Evolutionary conservation across 2,329 filamentous ascomycete genomes (phyloP).

Genomic region (Monilinia aucupariae): DNA sequence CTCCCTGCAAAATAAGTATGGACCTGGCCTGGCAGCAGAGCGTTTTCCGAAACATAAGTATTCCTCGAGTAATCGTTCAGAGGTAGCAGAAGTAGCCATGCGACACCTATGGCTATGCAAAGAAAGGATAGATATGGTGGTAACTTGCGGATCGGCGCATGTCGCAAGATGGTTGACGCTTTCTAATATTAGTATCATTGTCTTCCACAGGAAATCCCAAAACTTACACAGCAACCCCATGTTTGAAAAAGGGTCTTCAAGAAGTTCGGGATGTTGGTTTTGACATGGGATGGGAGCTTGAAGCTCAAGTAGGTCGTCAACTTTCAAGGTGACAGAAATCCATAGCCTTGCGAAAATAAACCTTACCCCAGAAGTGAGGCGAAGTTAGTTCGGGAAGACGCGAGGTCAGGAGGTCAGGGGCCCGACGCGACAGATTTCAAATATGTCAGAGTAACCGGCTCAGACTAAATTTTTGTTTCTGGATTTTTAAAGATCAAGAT

Average conservation of each 20-base stretch:
- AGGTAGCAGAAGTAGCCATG: slow-evolving; percentile 85
- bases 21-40: slow-evolving; percentile 88
- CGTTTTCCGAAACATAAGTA: slow-evolving; percentile 97
- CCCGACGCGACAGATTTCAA: slow-evolving; percentile 14
- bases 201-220: neutral
- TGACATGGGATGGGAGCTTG: neutral
- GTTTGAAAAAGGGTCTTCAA: neutral
- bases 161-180: slow-evolving; percentile 63
- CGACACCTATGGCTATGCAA: slow-evolving; percentile 77
- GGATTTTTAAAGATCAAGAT: neutral
- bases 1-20: slow-evolving; percentile 97
- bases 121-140: slow-evolving; percentile 83
- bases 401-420: slow-evolving; percentile 14
- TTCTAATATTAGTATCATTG: slow-evolving; percentile 20
- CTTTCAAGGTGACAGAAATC: neutral
- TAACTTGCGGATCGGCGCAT: slow-evolving; percentile 75
- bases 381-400: slow-evolving; percentile 8
- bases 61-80: slow-evolving; percentile 83
- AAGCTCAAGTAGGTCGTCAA: slow-evolving; percentile 8
- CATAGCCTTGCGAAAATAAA: slow-evolving; percentile 6
- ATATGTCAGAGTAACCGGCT: no score
- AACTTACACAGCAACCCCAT: slow-evolving; percentile 31
- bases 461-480: neutral
- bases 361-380: neutral
- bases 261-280: neutral